phyloP scores from a whole-genome alignment of 2,329 filamentous ascomycete genomes.

The Colletotrichum somersetense region DNA sequence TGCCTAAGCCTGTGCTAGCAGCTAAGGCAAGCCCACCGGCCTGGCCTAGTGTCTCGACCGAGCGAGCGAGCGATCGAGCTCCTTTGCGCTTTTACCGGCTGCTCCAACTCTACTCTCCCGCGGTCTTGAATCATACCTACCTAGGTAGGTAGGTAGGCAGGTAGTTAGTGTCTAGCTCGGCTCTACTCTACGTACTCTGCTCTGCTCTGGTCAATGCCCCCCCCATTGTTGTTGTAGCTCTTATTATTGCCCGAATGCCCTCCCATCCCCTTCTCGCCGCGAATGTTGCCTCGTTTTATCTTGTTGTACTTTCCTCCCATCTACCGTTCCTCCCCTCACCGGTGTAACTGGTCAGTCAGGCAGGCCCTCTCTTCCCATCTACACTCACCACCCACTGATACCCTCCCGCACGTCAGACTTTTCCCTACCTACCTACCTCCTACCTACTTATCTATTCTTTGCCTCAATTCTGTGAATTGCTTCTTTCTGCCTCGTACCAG shows the following conservation, averaged over 20 bases:
- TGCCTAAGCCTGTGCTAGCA: constrained; percentile 19
- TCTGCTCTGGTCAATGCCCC: constrained; percentile 1
- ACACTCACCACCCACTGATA: background rate
- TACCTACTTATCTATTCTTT: background rate
- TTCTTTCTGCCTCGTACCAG: constrained; percentile 24
- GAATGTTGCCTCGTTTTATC: constrained; percentile 18
- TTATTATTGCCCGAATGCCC: constrained; percentile 38
- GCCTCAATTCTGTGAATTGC: constrained; percentile 29
- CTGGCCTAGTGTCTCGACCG: constrained; percentile 28
- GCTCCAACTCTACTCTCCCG: background rate
- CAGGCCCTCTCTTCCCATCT: constrained; percentile 29
- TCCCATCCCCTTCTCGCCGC: constrained; percentile 10
- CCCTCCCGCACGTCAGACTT: background rate
- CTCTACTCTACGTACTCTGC: background rate
- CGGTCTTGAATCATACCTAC: background rate
- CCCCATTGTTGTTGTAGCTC: constrained; percentile 33
- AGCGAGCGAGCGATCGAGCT: constrained; percentile 18
- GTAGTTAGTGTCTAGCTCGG: no score
- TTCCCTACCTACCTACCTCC: no score
- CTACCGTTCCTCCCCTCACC: background rate
- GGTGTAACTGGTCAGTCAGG: constrained; percentile 26
- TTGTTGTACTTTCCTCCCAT: constrained; percentile 9
- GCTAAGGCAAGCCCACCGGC: constrained; percentile 17
- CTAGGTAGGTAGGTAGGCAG: no score
- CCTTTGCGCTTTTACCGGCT: constrained; percentile 16